Evolutionary conservation across 2,329 filamentous ascomycete genomes (phyloP).

Genomic region (Aspergillus tubingensis): DNA sequence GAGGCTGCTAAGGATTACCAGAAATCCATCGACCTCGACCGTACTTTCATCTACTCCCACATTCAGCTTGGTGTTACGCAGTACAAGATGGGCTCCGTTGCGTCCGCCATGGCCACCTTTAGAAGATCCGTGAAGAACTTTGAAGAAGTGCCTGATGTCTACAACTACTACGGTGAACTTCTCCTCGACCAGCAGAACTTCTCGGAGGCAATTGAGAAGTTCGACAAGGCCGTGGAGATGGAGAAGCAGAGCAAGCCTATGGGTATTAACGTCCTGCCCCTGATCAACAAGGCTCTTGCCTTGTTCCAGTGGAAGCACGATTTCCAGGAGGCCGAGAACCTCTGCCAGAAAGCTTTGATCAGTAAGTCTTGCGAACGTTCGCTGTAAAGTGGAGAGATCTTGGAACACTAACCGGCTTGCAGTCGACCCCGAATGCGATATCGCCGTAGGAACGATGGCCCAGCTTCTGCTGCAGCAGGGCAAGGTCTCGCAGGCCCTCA

Average conservation of each 20-base stretch:
- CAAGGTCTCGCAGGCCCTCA: constrained; percentile 91
- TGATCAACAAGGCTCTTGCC: constrained; percentile 98
- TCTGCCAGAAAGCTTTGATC: constrained; percentile 96
- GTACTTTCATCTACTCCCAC: constrained; percentile 97
- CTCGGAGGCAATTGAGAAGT: constrained; percentile 93
- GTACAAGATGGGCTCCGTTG: constrained; percentile 99
- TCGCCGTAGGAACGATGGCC: constrained; percentile 97
- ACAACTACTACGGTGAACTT: constrained; percentile 99
- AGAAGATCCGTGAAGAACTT: constrained; percentile 98
- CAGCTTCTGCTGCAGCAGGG: constrained; percentile 96
- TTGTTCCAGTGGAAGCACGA: constrained; percentile 99
- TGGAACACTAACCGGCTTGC: constrained; percentile 19
- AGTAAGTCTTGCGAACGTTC: constrained; percentile 62
- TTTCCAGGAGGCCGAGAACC: constrained; percentile 88
- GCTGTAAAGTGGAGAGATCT: neutral
- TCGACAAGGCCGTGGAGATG: constrained; percentile 98
- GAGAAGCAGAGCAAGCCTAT: constrained; percentile 92
- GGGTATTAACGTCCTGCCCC: constrained; percentile 93
- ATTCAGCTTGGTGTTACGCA: constrained; percentile 99
- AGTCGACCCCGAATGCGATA: constrained; percentile 99
- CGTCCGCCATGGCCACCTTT: constrained; percentile 98
- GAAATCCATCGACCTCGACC: constrained; percentile 96
- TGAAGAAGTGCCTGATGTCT: constrained; percentile 91
- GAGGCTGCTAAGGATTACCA: constrained; percentile 98
- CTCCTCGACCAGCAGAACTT: constrained; percentile 96